These are phyloP conservation scores for Phytophthora quininea DNA, from an alignment of 352 stramenopile species.

Conservation along the genomic window DNA sequence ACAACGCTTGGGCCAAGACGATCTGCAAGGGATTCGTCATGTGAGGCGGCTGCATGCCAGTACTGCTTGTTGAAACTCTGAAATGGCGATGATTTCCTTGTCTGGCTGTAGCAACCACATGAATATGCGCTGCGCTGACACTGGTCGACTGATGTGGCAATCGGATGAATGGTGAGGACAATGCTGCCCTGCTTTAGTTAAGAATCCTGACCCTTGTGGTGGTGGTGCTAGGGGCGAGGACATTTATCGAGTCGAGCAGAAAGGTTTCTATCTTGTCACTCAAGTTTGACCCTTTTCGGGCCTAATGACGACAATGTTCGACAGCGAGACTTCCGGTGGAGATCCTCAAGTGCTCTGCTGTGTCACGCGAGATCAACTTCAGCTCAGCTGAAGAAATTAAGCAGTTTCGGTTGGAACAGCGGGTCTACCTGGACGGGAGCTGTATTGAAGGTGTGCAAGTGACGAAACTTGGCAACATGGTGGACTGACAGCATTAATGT, in stretches of 20 bases:
- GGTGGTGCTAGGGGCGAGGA: slow-evolving; percentile 55
- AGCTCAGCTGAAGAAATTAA: slow-evolving; percentile 88
- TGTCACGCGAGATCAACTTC: slow-evolving; percentile 96
- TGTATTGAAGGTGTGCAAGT: slow-evolving; percentile 84
- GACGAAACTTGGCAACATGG: no score
- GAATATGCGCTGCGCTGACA: slow-evolving; percentile 88
- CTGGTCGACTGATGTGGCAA: slow-evolving; percentile 84
- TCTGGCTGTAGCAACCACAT: slow-evolving; percentile 75
- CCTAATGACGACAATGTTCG: background rate
- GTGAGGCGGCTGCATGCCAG: slow-evolving; percentile 27
- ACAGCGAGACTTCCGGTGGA: slow-evolving; percentile 72
- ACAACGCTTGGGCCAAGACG: slow-evolving; percentile 60
- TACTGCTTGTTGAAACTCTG: background rate
- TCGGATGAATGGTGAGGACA: slow-evolving; percentile 68
- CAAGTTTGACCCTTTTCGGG: background rate
- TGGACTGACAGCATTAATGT: no score
- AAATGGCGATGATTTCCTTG: background rate
- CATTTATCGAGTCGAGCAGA: slow-evolving; percentile 73
- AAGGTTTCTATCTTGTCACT: slow-evolving; percentile 41
- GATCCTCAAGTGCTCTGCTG: slow-evolving; percentile 90
- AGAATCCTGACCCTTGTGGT: background rate
- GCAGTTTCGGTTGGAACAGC: slow-evolving; percentile 93
- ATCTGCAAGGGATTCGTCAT: slow-evolving; percentile 82
- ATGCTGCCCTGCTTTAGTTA: background rate
- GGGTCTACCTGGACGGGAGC: slow-evolving; percentile 87